These are phyloP conservation scores for Chamaenerion angustifolium DNA, from an alignment of 345 rosid genomes.

Conservation along the genomic window DNA sequence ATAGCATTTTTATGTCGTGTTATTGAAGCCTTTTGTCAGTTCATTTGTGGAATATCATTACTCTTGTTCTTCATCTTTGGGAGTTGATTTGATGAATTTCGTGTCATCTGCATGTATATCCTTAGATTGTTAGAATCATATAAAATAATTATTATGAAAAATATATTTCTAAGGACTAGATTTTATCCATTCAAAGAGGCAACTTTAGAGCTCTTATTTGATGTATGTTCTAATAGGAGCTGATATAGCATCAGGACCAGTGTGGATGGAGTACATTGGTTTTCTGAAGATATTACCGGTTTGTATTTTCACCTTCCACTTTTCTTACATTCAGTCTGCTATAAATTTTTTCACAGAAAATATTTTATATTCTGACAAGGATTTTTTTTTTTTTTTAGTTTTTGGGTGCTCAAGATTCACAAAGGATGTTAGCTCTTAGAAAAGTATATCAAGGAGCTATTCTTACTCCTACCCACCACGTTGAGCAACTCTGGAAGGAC, in stretches of 20 bases:
- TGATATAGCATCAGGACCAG: conserved; percentile 83
- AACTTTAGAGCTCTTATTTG: not conserved
- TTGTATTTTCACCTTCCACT: conserved; percentile 20
- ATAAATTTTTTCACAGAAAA: not conserved
- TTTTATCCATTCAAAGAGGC: not conserved
- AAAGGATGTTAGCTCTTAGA: conserved; percentile 60
- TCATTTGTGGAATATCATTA: not conserved
- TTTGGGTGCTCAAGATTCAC: conserved; percentile 53
- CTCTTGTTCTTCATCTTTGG: not conserved
- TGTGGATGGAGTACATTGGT: conserved; percentile 84
- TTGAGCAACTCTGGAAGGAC: conserved; percentile 94
- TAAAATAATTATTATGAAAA: too few relatives aligned
- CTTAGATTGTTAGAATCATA: not conserved
- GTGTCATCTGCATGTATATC: not conserved
- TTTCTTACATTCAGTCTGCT: conserved; percentile 1
- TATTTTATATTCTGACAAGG: conserved; percentile 9
- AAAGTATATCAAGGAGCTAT: conserved; percentile 84
- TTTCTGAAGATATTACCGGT: conserved; percentile 77
- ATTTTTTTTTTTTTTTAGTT: conserved; percentile 34
- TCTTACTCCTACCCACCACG: conserved; percentile 74
- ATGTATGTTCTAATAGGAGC: conserved; percentile 46
- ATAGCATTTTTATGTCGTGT: not conserved
- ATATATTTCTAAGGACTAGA: not conserved
- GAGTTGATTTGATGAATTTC: not conserved
- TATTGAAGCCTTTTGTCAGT: not conserved